Evolutionary conservation across 345 rosid genomes (phyloP), one percentile per base, ranked within the genome.

Genomic region (Linum usitatissimum): DNA sequence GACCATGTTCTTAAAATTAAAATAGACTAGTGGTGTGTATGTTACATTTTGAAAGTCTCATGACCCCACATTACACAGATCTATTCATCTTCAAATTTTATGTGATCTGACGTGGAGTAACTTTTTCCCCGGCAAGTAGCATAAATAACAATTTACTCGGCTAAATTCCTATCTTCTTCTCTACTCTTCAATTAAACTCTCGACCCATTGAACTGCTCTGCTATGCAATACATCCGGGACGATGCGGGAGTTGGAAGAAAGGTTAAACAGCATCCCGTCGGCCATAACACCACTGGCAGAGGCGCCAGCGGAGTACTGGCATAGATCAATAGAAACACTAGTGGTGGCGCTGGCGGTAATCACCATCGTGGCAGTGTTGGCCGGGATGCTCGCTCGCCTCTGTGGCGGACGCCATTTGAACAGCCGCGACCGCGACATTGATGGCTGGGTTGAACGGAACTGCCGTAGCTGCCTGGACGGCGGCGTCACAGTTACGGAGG

Each of bases 401-500:
- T 92, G 91, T 58, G 90, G 93, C 0, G 95, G 95, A 31, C 71
- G 87, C 53, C 93, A 78, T 73, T 78, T 81, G 31, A 78, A 78
- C 39, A 75, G 76, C 30, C 87, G 95, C 28, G 95, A 86, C 75
- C 74, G 79, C 53, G 91, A 88, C 73, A 75, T 88, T 2, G 98
- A 92, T 80, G 91, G 96, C 18, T 92, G 96, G 96, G 84, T 89
- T 8, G 96, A 92, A 69, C 80, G 72, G 18, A 85, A 73, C 70
- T 89, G 98, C 61, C 76, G 87, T 63, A 88, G 78, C 69, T 86
- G 98, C 82, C 81, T 92, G 18, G 98, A 92, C 45, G 86, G 88
- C 12, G 96, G 96, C 6, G 40, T 92, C 39, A 75, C 92, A 2
- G 19, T 83, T 3, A 69, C 75, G 0, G 53, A 80, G 4, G 48